Base-by-base conservation (phyloP, 805 yeast genomes). In the Candida boleticola region DNA sequence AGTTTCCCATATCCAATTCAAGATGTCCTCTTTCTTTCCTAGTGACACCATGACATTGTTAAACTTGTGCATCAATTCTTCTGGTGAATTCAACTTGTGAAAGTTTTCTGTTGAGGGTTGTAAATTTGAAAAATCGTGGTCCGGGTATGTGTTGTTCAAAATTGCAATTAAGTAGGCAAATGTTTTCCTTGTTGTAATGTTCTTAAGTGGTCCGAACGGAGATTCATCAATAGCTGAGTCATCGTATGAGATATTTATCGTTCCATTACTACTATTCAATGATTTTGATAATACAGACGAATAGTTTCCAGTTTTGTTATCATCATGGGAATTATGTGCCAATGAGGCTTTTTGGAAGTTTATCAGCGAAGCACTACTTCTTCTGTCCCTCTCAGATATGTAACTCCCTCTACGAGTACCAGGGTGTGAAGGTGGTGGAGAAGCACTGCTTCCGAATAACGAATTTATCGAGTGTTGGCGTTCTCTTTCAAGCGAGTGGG, bases 161-260 rank as follows among this genome's bases (percentile, higher is more conserved):
- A 90, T 89, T 1, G 95, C 93, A 45, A 93, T 87, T 37, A 93
- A 69, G 57, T 90, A 87, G 0, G 97, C 93, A 68, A 92, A 93
- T 1, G 90, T 82, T 61, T 89, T 84, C 49, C 97, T 77, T 35
- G 95, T 85, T 1, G 93, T 81, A n/a, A 84, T 79, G 52, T 83
- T 84, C 55, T 84, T 85, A 26, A 93, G 72, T 0, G 97, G 96
- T 0, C 99, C 99, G 66, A 93, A 93, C 0, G 98, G 98, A 2
- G 89, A 62, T 36, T 64, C 73, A 34, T 72, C 74, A 36, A 71
- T 60, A 11, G 39, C 41, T 3, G 25, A 27, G 18, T 42, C 47
- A 5, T 55, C 60, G n/a, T 48, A 32, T 10, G 49, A 40, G 5
- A 18, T 31, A 31, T 31, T 31, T 6, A 9, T 13, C 14, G 37